phyloP scores from a whole-genome alignment of 192 early-diverging fungal species.

The Paraglomus brasilianum region DNA sequence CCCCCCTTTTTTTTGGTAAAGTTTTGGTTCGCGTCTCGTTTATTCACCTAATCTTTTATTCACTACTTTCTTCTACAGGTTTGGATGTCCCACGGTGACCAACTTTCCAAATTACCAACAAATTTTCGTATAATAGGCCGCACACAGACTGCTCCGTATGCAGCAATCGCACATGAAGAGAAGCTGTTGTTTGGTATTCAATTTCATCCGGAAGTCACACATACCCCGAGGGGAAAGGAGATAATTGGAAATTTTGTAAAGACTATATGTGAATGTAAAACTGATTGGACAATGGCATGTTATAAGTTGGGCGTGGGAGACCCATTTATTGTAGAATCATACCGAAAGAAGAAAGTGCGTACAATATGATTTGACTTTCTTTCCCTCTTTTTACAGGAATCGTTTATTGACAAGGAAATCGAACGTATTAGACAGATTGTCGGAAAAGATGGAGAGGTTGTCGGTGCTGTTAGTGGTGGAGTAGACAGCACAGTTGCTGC shows the following conservation, averaged over 20 bases:
- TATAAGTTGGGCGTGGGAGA: not conserved
- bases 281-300: constrained; percentile 91
- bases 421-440: constrained; percentile 88
- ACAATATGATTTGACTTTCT: not conserved
- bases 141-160: constrained; percentile 86
- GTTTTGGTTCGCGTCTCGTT: constrained; percentile 28
- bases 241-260: constrained; percentile 94
- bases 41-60: constrained; percentile 32
- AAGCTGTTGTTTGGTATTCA: constrained; percentile 93
- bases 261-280: constrained; percentile 77
- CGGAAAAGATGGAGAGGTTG: constrained; percentile 87
- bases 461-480: constrained; percentile 96
- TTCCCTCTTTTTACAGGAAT: constrained; percentile 35
- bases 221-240: constrained; percentile 80
- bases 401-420: constrained; percentile 98
- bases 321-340: not conserved
- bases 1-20: constrained; percentile 36
- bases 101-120: constrained; percentile 73
- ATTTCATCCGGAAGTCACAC: constrained; percentile 99
- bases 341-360: not conserved
- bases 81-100: constrained; percentile 99
- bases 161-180: constrained; percentile 80
- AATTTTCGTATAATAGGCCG: constrained; percentile 85
- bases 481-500: constrained; percentile 97
- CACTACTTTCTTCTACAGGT: constrained; percentile 49